Evolutionary conservation across 306 rosid genomes (phyloP), one percentile per base, ranked within the genome.

Genomic region (Canavalia ensiformis): DNA sequence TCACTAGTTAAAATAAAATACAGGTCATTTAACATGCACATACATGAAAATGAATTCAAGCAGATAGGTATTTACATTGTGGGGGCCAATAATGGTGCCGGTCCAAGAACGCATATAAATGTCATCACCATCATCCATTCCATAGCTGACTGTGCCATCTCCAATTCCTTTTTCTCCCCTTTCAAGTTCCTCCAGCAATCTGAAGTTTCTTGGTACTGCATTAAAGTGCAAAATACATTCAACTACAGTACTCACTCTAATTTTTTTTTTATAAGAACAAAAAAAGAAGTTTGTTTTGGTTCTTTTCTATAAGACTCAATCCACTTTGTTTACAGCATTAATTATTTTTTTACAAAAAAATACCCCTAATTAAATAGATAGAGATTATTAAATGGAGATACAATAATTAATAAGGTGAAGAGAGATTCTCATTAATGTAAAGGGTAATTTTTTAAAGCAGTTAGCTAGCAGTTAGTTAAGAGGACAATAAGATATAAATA

Each of bases 71-170:
- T 74, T 86, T 94, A 96, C 99, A 90, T 96, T 96, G 75, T 94
- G 99, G 71, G 99, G 99, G 59, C 99, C 99, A 82, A 96, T 96
- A 46, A 96, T 80, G 86, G 99, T 91, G 78, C 96, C 96, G 50
- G 96, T 91, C 96, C 96, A 91, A 52, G 96, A 91, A 67, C 93
- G 93, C 99, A 96, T 96, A 89, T 92, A 94, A 85, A 96, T 96
- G 85, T 96, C 99, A 79, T 96, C 99, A 62, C 99, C 98, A 5
- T 96, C 99, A 29, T 96, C 99, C 99, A 96, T 96, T 62, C 99
- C 99, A 83, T 93, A 93, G 88, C 97, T 93, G 47, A 93, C 97
- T 44, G 97, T 90, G 82, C 97, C 97, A 75, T 93, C 97, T 59
- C 97, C 97, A 65, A 93, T 93, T 3, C 97, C 97, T 60, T 93